Percentiles rank a stretch among this genome's conserved stretches.
These are phyloP conservation scores for Austropuccinia psidii DNA, from an alignment of 1,284 basidiomycete species.

Conservation along the genomic window DNA sequence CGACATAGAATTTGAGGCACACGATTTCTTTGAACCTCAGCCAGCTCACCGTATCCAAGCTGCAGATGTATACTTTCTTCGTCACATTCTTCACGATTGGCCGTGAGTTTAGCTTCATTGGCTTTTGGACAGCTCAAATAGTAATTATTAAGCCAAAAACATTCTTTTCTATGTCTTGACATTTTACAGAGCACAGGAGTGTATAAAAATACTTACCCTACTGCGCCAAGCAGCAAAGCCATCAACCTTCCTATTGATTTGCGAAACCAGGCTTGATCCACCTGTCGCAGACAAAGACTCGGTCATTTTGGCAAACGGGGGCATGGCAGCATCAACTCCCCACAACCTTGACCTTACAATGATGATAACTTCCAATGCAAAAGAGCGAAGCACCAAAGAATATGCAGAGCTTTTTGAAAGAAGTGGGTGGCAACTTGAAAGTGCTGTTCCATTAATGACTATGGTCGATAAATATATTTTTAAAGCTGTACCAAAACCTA, in stretches of 20 bases:
- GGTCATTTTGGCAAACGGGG: neutral
- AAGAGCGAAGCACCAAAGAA: neutral
- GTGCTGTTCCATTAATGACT: neutral
- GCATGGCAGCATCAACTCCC: neutral
- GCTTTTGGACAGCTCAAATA: too few species aligned
- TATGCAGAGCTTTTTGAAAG: neutral
- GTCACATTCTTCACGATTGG: slow-evolving; percentile 18
- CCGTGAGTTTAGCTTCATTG: neutral
- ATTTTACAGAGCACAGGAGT: neutral
- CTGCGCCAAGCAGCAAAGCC: neutral
- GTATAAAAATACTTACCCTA: neutral
- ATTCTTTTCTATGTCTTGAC: neutral
- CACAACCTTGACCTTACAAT: neutral
- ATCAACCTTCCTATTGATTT: neutral
- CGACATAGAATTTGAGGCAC: slow-evolving; percentile 3
- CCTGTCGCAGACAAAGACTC: neutral
- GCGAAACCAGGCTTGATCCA: neutral
- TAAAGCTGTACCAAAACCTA: neutral
- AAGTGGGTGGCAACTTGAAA: neutral
- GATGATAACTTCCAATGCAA: neutral
- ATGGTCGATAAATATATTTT: neutral
- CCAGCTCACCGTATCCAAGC: neutral
- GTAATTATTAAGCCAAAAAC: too few species aligned
- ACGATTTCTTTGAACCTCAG: neutral
- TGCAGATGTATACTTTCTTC: slow-evolving; percentile 1